Conservation (phyloP, 176 grass and related monocot genomes). For the Musa schizocarpa region DNA sequence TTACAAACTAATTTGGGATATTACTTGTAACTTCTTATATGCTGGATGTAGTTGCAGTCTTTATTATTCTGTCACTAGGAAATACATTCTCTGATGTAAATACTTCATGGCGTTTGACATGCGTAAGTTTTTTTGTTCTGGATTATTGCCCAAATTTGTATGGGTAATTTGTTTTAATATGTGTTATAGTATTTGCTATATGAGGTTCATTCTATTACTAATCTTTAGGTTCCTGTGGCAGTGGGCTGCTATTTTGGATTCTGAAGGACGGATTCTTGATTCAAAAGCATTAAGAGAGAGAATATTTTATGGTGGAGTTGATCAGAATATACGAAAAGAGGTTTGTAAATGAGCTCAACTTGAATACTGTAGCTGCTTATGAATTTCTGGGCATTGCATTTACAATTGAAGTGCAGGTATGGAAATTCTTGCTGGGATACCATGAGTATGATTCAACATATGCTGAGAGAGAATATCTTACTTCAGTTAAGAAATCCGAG, state of each 20-base stretch:
- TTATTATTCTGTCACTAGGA: too few relatives aligned
- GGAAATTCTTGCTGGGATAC: conserved; percentile 93
- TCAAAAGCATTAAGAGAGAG: conserved; percentile 84
- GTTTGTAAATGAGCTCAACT: conserved; percentile 23
- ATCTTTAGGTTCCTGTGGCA: conserved; percentile 31
- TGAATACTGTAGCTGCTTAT: conserved; percentile 14
- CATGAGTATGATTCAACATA: conserved; percentile 96
- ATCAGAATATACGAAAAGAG: conserved; percentile 87
- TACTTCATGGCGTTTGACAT: background rate
- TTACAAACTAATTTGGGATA: too few relatives aligned
- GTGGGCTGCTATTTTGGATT: conserved; percentile 81
- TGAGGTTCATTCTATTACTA: conserved; percentile 11
- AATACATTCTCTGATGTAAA: too few relatives aligned
- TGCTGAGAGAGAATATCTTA: conserved; percentile 82
- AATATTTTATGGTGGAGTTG: conserved; percentile 86
- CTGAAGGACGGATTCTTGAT: conserved; percentile 85
- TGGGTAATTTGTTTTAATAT: background rate
- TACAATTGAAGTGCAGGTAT: conserved; percentile 47
- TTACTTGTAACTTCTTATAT: too few relatives aligned
- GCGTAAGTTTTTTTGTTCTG: background rate
- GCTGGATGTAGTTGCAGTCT: too few relatives aligned
- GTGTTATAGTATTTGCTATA: conserved; percentile 4
- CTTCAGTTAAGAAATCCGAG: conserved; percentile 60
- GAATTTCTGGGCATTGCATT: conserved; percentile 14
- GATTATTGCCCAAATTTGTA: background rate